Evolutionary conservation across 805 yeast species (phyloP).

Genomic region (Monosporozyma yasuniensis): DNA sequence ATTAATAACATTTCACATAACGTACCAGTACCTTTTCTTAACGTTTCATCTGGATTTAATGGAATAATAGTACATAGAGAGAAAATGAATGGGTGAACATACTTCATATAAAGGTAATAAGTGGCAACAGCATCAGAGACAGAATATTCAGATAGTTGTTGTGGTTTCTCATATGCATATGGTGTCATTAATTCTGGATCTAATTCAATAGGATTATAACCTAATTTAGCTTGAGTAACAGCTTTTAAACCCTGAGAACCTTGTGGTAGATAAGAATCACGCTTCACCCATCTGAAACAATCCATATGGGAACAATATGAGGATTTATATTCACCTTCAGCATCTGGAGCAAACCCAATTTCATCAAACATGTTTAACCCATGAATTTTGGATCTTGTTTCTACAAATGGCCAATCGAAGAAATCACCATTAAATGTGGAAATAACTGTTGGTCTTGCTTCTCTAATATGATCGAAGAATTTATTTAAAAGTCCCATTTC

Average conservation of each 20-base stretch:
- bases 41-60: conserved; percentile 88
- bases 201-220: conserved; percentile 91
- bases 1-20: conserved; percentile 93
- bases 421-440: conserved; percentile 98
- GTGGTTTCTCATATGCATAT: conserved; percentile 91
- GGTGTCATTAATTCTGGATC: conserved; percentile 99
- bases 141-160: conserved; percentile 85
- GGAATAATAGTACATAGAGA: conserved; percentile 95
- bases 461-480: conserved; percentile 86
- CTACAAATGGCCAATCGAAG: conserved; percentile 98
- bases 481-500: conserved; percentile 66
- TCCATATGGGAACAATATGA: conserved; percentile 94
- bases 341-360: conserved; percentile 86
- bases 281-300: conserved; percentile 93
- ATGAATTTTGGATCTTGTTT: conserved; percentile 73
- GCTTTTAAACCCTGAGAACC: conserved; percentile 98
- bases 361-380: conserved; percentile 84
- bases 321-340: conserved; percentile 88
- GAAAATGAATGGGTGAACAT: conserved; percentile 93
- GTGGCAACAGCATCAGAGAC: conserved; percentile 99
- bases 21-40: conserved; percentile 97
- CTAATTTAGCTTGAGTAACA: conserved; percentile 89
- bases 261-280: conserved; percentile 95
- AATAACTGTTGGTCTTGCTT: conserved; percentile 87
- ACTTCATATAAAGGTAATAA: conserved; percentile 88